Base-by-base conservation (phyloP, 345 rosid genomes). In the Tarenaya hassleriana region DNA sequence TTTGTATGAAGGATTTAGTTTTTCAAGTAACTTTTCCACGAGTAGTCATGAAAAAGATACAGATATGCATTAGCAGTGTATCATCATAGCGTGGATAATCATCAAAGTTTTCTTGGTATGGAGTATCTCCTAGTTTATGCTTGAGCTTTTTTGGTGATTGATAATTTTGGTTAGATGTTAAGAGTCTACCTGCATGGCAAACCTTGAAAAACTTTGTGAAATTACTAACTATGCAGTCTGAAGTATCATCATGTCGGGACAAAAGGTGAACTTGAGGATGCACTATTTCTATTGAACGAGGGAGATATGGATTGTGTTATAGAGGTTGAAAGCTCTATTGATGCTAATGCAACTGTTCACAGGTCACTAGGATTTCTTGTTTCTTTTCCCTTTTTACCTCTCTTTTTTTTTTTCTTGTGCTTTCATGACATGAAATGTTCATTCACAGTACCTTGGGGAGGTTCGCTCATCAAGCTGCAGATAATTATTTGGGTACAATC, bases 321-420 rank as follows among this genome's bases (percentile, higher is more conserved):
- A 83, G 97, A 90, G 78, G 88, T 84, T 68, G 80, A 84, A 70
- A 90, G 97, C 58, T 46, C 76, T 75, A 90, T 86, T 19, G 63
- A 63, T 56, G 61, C 76, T 55, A 90, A 90, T 69, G 77, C 91
- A 34, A 37, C 65, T 43, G 74, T 80, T 69, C 97, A 90, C 70
- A 82, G 97, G 97, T 86, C 63, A 12, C 33, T 31, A 21, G 31
- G 32, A 50, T 61, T 40, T 55, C 17, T 16, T 47, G 42, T 50
- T 67, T 64, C 18, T 61, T 55, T 49, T 44, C 29, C 12, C 7
- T 21, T 54, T 34, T 16, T 34, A 44, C 50, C 55, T 32, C 21
- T 20, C 24, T 65, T 53, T 5, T 37, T 15, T 6, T 65, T 53
- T 5, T 37, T 15, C 4, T 43, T 61, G 46, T 55, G 7, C 27